These are phyloP conservation scores for Juncus effusus DNA, from an alignment of 176 grass and related monocot genomes.

Conservation along the genomic window DNA sequence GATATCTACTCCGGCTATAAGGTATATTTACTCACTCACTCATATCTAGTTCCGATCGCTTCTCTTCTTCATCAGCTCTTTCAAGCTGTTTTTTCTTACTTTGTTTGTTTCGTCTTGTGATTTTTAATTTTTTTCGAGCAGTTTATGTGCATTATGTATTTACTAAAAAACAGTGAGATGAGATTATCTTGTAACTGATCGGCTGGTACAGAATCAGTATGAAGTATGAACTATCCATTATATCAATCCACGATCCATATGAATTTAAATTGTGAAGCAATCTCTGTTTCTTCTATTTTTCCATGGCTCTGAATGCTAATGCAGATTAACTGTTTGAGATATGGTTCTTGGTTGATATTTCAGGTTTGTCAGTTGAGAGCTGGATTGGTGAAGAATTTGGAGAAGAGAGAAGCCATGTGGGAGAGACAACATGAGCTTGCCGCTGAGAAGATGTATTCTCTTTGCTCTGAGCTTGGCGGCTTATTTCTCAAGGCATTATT, in stretches of 20 bases:
- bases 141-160: not conserved
- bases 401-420: constrained; percentile 68
- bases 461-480: constrained; percentile 88
- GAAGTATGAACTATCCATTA: too few relatives aligned
- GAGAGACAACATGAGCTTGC: constrained; percentile 88
- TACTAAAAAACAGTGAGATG: too few relatives aligned
- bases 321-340: not conserved
- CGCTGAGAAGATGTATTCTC: constrained; percentile 87
- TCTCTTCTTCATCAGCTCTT: too few relatives aligned
- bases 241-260: too few relatives aligned
- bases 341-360: not conserved
- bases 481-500: constrained; percentile 78
- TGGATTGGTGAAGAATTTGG: constrained; percentile 55
- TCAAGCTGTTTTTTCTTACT: not conserved
- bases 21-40: constrained; percentile 16
- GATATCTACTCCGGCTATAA: constrained; percentile 95
- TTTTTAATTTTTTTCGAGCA: constrained; percentile 31
- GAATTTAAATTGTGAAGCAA: too few relatives aligned
- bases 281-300: too few relatives aligned
- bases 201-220: too few relatives aligned
- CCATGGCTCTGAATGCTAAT: not conserved
- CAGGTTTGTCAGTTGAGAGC: constrained; percentile 70
- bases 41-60: too few relatives aligned
- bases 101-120: not conserved
- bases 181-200: too few relatives aligned